Evolutionary conservation across 2,329 filamentous ascomycete species (phyloP).

Genomic region (Fusarium pininemorale): DNA sequence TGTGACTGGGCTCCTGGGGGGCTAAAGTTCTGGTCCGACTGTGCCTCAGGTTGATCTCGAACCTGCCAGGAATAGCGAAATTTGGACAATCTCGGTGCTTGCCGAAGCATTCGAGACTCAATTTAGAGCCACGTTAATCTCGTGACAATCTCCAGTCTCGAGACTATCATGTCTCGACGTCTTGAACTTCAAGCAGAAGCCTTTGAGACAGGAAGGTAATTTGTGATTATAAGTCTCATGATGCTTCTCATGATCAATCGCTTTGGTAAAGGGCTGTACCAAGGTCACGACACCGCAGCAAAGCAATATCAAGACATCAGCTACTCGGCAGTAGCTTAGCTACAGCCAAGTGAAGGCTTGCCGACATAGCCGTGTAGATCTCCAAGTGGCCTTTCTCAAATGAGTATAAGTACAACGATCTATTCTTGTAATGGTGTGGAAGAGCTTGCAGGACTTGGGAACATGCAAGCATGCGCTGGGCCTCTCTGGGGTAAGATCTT

Average conservation of each 20-base stretch:
- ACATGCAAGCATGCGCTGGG: neutral
- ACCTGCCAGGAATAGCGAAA: neutral
- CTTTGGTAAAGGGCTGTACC: too few species aligned
- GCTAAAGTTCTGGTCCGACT: neutral
- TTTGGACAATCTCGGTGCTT: neutral
- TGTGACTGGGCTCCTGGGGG: neutral
- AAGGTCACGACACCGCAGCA: neutral
- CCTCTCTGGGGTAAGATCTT: neutral
- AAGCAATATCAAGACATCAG: neutral
- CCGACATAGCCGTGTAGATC: neutral
- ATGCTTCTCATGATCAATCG: neutral
- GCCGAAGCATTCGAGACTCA: neutral
- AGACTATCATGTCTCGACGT: neutral
- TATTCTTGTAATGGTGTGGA: neutral
- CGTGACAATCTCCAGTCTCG: too few species aligned
- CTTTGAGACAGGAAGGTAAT: neutral
- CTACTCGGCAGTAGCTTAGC: neutral
- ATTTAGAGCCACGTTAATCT: neutral
- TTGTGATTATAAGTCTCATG: neutral
- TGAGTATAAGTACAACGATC: neutral
- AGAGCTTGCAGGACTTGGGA: neutral
- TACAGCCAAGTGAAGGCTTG: neutral
- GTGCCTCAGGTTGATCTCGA: neutral
- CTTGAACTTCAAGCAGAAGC: neutral
- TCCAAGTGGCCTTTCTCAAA: neutral